Conservation (phyloP, 148 eudicot species). For the Persicaria maculosa region DNA sequence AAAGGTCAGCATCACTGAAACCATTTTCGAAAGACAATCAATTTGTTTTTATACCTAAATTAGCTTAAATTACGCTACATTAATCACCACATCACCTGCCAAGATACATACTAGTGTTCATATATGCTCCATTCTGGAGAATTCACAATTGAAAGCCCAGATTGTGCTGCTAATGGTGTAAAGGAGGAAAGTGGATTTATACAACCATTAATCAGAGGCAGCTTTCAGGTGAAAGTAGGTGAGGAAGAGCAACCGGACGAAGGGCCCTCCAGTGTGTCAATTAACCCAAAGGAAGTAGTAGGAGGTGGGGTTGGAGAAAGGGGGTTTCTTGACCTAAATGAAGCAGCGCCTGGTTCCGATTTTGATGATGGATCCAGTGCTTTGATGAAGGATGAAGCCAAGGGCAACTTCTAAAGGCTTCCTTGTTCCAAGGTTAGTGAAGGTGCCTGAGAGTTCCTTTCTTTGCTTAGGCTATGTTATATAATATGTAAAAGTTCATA, state of each 20-base stretch:
- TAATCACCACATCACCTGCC: no score
- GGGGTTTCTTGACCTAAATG: constrained; percentile 85
- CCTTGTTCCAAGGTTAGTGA: constrained; percentile 8
- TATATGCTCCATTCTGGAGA: no score
- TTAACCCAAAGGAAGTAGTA: constrained; percentile 31
- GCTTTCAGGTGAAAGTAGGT: neutral
- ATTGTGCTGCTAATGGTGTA: constrained; percentile 35
- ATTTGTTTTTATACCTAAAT: no score
- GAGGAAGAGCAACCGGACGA: constrained; percentile 1
- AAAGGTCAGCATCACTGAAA: no score
- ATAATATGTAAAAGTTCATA: constrained; percentile 2
- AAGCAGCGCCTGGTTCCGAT: constrained; percentile 78
- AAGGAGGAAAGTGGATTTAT: constrained; percentile 23
- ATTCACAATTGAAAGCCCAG: constrained; percentile 45
- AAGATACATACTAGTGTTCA: no score
- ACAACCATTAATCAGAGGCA: constrained; percentile 22
- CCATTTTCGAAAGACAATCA: no score
- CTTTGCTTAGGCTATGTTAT: constrained; percentile 6
- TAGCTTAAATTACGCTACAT: no score
- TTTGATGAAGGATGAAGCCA: constrained; percentile 48
- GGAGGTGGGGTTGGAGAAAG: constrained; percentile 29
- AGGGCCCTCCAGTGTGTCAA: constrained; percentile 17
- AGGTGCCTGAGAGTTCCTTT: neutral
- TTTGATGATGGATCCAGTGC: constrained; percentile 70
- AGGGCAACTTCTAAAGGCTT: constrained; percentile 25